These are phyloP conservation scores for Crithidia expoeki DNA, from an alignment of 208 protist genomes.

Conservation along the genomic window DNA sequence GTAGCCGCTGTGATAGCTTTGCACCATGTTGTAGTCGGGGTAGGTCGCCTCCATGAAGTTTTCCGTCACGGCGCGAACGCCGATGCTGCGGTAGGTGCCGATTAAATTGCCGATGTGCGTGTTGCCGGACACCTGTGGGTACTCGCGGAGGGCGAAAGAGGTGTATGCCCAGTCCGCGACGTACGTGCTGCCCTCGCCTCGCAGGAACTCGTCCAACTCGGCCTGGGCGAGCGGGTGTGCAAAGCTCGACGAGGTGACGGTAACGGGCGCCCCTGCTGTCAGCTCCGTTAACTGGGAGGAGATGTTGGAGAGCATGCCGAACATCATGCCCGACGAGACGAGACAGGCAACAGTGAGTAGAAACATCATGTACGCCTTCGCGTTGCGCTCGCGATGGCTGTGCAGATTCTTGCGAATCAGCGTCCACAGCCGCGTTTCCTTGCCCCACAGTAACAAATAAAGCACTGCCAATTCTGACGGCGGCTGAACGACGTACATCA, in stretches of 20 bases:
- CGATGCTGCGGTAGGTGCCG: constrained; percentile 29
- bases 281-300: constrained; percentile 52
- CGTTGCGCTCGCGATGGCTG: constrained; percentile 86
- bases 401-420: constrained; percentile 93
- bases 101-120: constrained; percentile 45
- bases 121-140: constrained; percentile 60
- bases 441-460: constrained; percentile 87
- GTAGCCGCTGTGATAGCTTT: constrained; percentile 37
- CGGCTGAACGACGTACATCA: constrained; percentile 80
- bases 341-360: constrained; percentile 89
- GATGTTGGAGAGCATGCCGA: constrained; percentile 51
- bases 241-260: constrained; percentile 43
- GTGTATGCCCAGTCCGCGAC: constrained; percentile 69
- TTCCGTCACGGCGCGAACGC: constrained; percentile 48
- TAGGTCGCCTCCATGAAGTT: constrained; percentile 67
- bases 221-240: constrained; percentile 46
- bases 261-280: constrained; percentile 60
- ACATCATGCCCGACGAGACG: constrained; percentile 88
- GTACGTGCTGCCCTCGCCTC: constrained; percentile 22
- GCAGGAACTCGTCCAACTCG: constrained; percentile 56
- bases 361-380: constrained; percentile 96
- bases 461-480: constrained; percentile 69
- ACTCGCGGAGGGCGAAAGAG: constrained; percentile 55
- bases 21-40: constrained; percentile 58
- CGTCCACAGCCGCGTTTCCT: constrained; percentile 59